Evolutionary conservation across 1,284 basidiomycete genomes (phyloP).

Genomic region (Puccinia polysora): DNA sequence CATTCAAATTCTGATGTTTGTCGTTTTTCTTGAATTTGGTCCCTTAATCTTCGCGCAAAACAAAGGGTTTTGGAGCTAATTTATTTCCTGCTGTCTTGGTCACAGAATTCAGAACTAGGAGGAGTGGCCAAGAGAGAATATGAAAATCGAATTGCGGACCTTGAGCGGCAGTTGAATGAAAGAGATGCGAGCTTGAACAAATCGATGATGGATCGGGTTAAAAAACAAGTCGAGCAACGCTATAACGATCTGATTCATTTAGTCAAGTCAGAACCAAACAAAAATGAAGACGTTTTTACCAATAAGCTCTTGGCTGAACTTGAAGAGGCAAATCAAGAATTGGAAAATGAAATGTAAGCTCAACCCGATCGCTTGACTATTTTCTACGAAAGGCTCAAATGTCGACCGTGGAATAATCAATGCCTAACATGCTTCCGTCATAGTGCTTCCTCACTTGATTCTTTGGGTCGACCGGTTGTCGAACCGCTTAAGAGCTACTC

Average conservation of each 20-base stretch:
- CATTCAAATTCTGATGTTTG: constrained; percentile 37
- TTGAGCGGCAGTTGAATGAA: constrained; percentile 49
- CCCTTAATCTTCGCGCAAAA: constrained; percentile 61
- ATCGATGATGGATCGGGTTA: constrained; percentile 60
- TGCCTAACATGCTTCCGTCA: constrained; percentile 54
- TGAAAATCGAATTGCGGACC: constrained; percentile 49
- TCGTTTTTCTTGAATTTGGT: neutral
- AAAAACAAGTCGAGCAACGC: constrained; percentile 64
- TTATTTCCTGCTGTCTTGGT: constrained; percentile 56
- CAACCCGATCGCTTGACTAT: too few relatives aligned
- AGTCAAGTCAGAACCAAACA: constrained; percentile 58
- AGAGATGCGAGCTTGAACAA: constrained; percentile 43
- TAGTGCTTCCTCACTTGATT: constrained; percentile 51
- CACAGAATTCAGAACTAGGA: constrained; percentile 58
- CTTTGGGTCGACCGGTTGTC: constrained; percentile 32
- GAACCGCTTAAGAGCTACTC: constrained; percentile 31
- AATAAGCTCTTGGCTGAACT: constrained; percentile 66
- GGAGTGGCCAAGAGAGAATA: constrained; percentile 58
- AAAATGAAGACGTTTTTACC: constrained; percentile 57
- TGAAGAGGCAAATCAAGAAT: constrained; percentile 62
- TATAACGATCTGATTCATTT: constrained; percentile 66
- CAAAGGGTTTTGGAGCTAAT: constrained; percentile 60
- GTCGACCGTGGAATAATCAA: constrained; percentile 46
- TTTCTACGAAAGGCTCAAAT: too few relatives aligned
- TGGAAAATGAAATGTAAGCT: constrained; percentile 61